These are phyloP conservation scores for Sordariomycetes sp. DNA, from an alignment of 2,329 filamentous ascomycete species.

Conservation along the genomic window DNA sequence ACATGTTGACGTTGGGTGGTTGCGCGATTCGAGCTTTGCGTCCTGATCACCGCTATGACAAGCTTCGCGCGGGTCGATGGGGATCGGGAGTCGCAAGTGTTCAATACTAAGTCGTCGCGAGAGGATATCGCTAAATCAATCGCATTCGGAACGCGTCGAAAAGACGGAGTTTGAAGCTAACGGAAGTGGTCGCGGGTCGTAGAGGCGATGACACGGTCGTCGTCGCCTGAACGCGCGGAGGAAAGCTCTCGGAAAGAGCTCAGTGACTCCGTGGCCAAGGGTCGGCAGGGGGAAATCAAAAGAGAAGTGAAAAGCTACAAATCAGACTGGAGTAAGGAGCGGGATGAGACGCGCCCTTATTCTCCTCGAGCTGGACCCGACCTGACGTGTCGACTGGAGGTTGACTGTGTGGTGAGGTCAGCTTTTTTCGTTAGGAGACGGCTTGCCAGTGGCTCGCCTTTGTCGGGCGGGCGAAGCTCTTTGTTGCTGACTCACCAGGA, in stretches of 20 bases:
- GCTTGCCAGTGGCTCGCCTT: background rate
- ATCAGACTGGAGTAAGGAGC: too few relatives aligned
- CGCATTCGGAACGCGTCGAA: background rate
- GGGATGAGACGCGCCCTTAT: conserved; percentile 3
- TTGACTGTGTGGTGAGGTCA: conserved; percentile 6
- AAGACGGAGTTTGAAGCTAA: background rate
- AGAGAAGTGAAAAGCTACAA: background rate
- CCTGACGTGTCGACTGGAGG: conserved; percentile 1
- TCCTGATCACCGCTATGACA: background rate
- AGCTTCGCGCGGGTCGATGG: background rate
- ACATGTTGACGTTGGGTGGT: conserved; percentile 31
- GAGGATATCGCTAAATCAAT: too few relatives aligned
- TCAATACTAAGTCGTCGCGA: background rate
- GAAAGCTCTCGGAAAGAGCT: too few relatives aligned
- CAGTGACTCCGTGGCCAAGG: too few relatives aligned
- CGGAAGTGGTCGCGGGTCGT: background rate
- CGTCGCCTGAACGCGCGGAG: background rate
- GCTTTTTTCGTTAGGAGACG: conserved; percentile 16
- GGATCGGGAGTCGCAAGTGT: background rate
- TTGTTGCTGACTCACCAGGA: conserved; percentile 16
- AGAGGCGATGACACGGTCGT: background rate
- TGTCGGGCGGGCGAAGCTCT: too few relatives aligned
- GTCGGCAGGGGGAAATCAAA: too few relatives aligned
- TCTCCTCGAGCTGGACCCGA: conserved; percentile 2
- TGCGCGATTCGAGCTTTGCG: background rate